phyloP scores from a whole-genome alignment of 2,329 filamentous ascomycete species.

The Massarina eburnea region DNA sequence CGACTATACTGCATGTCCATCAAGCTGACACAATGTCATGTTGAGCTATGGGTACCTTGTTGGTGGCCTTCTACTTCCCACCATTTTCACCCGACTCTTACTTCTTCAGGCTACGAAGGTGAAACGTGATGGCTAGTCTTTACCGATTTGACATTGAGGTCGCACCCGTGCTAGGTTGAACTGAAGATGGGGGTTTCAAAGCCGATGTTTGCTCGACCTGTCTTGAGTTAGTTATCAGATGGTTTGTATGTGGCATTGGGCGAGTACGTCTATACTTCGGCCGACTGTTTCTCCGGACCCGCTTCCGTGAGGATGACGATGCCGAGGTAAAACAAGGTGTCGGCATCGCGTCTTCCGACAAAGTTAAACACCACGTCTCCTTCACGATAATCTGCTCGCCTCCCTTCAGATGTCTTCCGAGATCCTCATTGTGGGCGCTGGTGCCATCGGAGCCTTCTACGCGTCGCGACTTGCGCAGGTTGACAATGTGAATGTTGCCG shows the following conservation, averaged over 20 bases:
- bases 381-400: neutral
- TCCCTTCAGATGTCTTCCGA: conserved; percentile 47
- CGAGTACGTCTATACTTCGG: neutral
- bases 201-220: neutral
- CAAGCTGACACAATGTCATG: too few relatives aligned
- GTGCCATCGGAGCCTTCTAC: conserved; percentile 73
- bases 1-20: too few relatives aligned
- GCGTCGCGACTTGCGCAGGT: conserved; percentile 67
- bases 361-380: neutral
- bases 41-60: too few relatives aligned
- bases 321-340: conserved; percentile 15
- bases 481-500: conserved; percentile 61
- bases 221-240: neutral
- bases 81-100: neutral
- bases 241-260: neutral
- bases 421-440: conserved; percentile 69
- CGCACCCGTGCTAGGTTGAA: neutral
- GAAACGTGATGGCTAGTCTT: neutral
- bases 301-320: neutral
- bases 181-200: neutral
- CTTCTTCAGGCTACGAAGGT: neutral
- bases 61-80: too few relatives aligned
- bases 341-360: conserved; percentile 4
- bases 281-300: neutral
- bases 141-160: neutral